These are phyloP conservation scores for Trypanosoma theileri DNA, from an alignment of 208 protist genomes.

Conservation along the genomic window DNA sequence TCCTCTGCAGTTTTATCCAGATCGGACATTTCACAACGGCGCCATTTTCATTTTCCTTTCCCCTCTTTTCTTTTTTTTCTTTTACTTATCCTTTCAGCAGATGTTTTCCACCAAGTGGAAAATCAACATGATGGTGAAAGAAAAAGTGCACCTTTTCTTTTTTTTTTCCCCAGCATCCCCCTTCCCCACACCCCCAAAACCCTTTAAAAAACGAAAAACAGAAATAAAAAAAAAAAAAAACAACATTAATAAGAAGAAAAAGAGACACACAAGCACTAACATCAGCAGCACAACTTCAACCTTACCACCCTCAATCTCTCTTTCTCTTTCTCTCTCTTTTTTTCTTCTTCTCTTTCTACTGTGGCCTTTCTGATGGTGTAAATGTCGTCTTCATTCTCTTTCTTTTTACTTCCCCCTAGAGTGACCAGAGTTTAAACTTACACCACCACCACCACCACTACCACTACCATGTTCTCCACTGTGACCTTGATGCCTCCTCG, in stretches of 20 bases:
- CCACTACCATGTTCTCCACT: too few relatives aligned
- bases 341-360: constrained; percentile 2
- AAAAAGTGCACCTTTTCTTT: background rate
- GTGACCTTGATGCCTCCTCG: constrained; percentile 10
- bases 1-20: background rate
- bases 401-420: background rate
- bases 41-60: background rate
- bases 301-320: background rate
- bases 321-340: constrained; percentile 3
- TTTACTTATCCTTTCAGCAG: too few relatives aligned
- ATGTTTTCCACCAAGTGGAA: too few relatives aligned
- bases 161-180: background rate
- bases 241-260: too few relatives aligned
- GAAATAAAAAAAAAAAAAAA: too few relatives aligned
- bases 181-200: background rate
- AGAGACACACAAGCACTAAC: too few relatives aligned
- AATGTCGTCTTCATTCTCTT: constrained; percentile 3
- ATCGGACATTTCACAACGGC: too few relatives aligned
- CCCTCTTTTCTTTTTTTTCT: constrained; percentile 1
- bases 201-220: too few relatives aligned
- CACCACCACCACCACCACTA: too few relatives aligned
- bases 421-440: too few relatives aligned
- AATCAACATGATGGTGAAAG: too few relatives aligned
- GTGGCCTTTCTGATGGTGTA: background rate
- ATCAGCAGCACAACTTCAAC: background rate